Evolutionary conservation across 129 eudicot species (phyloP), one percentile per base, ranked within the genome.

Genomic region (Lonicera japonica): DNA sequence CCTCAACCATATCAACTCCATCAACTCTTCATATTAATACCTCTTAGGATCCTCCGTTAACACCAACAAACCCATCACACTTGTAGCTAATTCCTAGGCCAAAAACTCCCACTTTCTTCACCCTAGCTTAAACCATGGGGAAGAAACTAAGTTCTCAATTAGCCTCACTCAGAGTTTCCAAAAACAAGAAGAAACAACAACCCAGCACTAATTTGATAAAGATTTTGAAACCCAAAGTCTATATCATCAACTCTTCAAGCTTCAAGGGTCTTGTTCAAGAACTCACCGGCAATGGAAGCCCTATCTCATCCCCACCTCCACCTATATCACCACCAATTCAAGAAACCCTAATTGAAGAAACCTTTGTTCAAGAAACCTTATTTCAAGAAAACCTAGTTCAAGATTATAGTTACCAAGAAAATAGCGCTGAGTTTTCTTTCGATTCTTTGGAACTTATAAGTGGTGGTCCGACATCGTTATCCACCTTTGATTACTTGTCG

Each of bases 251-350:
- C 57, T 75, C 81, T 43, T 71, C 74, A 38, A 60, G 63, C 69
- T 75, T 80, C 85, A 70, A 66, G 65, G 54, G 52, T 4, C 65
- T 75, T 5, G 85, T 80, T 56, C 85, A 80, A 75, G 62, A 80
- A 17, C 72, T 75, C 14, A 80, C 85, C 9, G 78, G 85, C 12
- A 75, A 79, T 61, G 64, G 51, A n/a, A 67, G 8, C 10, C 64
- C 40, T 11, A 21, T 54, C 38, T 58, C 51, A 25, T 51, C 59
- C 5, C 52, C 60, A 25, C 40, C 70, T n/a, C 25, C 54, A 18
- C 66, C 66, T 5, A 50, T 50, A 17, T 19, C 19, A 50, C 13
- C 13, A 15, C 19, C 54, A 17, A n/a, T 50, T 50, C 8, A 15
- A 1, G 47, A 17, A 15, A 15, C 19, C 43, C 61, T 12, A 56